A percentile compares a stretch with the other conserved stretches of the same genome.
Evolutionary conservation across 148 eudicot genomes (phyloP).

Genomic region (Fagopyrum tataricum): DNA sequence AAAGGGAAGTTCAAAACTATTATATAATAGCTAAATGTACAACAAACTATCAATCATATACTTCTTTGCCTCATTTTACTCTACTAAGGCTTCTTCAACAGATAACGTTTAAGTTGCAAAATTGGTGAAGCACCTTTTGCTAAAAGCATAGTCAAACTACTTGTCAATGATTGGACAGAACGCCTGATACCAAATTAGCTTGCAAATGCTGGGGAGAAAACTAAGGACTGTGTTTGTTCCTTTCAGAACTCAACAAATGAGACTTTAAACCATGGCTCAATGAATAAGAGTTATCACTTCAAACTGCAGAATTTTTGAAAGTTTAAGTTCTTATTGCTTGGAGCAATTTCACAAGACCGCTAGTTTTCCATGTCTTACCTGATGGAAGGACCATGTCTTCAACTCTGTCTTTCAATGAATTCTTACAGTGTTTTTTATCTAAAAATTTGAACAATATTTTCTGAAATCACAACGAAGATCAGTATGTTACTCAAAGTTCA

Average conservation of each 20-base stretch:
- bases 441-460: neutral
- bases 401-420: neutral
- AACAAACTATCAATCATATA: neutral
- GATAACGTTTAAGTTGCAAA: neutral
- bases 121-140: neutral
- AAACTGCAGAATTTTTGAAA: neutral
- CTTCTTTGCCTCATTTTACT: neutral
- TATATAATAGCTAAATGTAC: neutral
- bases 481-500: neutral
- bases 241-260: neutral
- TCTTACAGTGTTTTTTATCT: neutral
- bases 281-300: neutral
- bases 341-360: neutral
- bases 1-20: neutral
- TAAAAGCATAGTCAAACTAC: neutral
- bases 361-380: neutral
- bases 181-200: neutral
- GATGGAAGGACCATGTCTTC: neutral
- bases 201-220: neutral
- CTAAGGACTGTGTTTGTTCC: neutral
- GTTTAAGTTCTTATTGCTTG: neutral
- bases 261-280: neutral
- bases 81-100: neutral
- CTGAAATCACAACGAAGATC: neutral
- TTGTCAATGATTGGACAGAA: neutral